phyloP scores from a whole-genome alignment of 345 rosid genomes.

The Psidium friedrichsthalianum region DNA sequence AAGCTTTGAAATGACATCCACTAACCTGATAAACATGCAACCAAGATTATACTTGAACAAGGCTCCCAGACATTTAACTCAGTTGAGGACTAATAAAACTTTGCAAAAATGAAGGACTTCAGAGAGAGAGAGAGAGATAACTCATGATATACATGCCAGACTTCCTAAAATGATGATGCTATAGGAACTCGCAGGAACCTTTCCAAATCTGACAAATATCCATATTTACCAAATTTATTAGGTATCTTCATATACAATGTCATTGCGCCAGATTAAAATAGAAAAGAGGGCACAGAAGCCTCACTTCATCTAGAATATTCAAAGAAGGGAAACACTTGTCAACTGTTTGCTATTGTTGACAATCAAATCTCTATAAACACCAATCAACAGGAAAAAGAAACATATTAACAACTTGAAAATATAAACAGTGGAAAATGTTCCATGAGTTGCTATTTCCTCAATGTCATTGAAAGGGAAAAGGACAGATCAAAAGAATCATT shows the following conservation, averaged over 20 bases:
- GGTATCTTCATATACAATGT: not conserved
- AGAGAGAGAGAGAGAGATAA: not conserved
- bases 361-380: not conserved
- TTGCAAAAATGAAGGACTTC: not conserved
- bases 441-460: not conserved
- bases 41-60: not conserved
- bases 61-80: not conserved
- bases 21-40: constrained; percentile 39
- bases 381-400: not conserved
- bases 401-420: not conserved
- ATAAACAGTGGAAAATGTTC: not conserved
- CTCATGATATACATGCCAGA: not conserved
- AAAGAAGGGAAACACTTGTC: not conserved
- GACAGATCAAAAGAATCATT: not conserved
- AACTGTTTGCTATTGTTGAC: not conserved
- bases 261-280: not conserved
- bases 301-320: not conserved
- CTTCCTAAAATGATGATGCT: not conserved
- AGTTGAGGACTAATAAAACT: not conserved
- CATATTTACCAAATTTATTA: not conserved
- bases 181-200: not conserved
- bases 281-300: not conserved
- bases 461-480: not conserved
- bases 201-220: not conserved
- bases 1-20: constrained; percentile 65